A percentile compares a stretch with the other conserved stretches of the same genome.
Conservation (phyloP, 306 rosid species). For the Gastrolobium villosum region DNA sequence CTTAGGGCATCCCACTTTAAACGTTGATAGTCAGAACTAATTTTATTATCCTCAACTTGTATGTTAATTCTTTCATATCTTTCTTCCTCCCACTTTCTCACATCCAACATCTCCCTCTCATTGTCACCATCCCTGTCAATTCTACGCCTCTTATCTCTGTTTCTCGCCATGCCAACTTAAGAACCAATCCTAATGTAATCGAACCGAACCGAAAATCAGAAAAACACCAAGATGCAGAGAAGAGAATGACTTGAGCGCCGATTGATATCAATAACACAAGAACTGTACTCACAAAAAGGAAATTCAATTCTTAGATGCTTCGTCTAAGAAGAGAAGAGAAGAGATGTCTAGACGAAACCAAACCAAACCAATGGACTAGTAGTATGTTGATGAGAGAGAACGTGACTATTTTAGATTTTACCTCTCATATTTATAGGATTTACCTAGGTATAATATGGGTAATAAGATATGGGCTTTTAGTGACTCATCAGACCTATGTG, state of each 20-base stretch:
- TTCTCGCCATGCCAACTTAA: constrained; percentile 62
- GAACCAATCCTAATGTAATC: background rate
- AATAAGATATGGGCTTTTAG: too few species aligned
- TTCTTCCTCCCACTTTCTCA: constrained; percentile 42
- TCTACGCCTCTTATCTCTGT: constrained; percentile 39
- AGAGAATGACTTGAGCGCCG: background rate
- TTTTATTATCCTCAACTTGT: constrained; percentile 87
- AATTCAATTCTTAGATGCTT: too few species aligned
- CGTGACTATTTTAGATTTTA: too few species aligned
- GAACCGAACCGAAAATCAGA: background rate
- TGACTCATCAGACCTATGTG: too few species aligned
- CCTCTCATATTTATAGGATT: too few species aligned
- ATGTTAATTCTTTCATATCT: constrained; percentile 77
- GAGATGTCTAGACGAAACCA: too few species aligned
- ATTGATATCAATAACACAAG: background rate
- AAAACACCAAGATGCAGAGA: too few species aligned
- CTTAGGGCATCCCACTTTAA: constrained; percentile 98
- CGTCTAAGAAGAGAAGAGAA: too few species aligned
- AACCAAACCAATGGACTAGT: too few species aligned
- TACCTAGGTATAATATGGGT: too few species aligned
- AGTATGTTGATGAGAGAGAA: too few species aligned
- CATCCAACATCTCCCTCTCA: constrained; percentile 44
- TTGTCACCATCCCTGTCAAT: constrained; percentile 42
- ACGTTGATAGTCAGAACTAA: constrained; percentile 85
- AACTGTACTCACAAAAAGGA: background rate